Percentiles rank a stretch among this genome's conserved stretches.
Evolutionary conservation across 306 rosid genomes (phyloP).

Genomic region (Vigna angularis): DNA sequence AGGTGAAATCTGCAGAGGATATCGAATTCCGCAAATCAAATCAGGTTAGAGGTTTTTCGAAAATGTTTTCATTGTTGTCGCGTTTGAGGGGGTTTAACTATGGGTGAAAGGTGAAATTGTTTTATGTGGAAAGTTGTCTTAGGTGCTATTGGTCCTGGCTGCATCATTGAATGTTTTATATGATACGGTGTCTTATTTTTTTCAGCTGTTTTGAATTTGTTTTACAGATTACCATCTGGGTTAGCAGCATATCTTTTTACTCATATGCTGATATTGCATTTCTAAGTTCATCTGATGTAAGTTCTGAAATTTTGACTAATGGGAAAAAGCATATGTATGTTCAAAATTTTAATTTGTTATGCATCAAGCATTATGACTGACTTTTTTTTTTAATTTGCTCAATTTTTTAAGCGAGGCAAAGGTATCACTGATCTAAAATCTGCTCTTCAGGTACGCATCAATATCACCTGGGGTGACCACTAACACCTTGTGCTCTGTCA

Average conservation of each 20-base stretch:
- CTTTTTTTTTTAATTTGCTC: constrained; percentile 21
- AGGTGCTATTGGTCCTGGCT: no score
- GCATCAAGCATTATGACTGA: not conserved
- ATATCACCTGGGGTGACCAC: constrained; percentile 4
- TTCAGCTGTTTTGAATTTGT: constrained; percentile 35
- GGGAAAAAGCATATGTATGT: not conserved
- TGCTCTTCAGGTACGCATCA: constrained; percentile 72
- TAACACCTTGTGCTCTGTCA: not conserved
- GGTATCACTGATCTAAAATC: constrained; percentile 84
- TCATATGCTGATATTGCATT: constrained; percentile 76
- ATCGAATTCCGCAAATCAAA: no score
- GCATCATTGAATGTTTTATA: constrained; percentile 17
- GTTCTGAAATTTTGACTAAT: constrained; percentile 42
- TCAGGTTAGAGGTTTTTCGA: no score
- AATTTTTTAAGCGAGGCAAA: constrained; percentile 78
- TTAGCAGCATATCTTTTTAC: constrained; percentile 81
- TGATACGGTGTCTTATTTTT: not conserved
- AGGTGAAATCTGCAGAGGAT: no score
- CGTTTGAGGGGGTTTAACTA: no score
- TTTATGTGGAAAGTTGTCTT: no score
- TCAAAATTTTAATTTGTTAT: constrained; percentile 18
- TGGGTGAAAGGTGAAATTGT: no score
- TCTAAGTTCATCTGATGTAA: constrained; percentile 78
- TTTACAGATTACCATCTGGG: constrained; percentile 82
- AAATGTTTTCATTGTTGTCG: no score